These are phyloP conservation scores for Arachis stenosperma DNA, from an alignment of 306 rosid genomes.

Conservation along the genomic window DNA sequence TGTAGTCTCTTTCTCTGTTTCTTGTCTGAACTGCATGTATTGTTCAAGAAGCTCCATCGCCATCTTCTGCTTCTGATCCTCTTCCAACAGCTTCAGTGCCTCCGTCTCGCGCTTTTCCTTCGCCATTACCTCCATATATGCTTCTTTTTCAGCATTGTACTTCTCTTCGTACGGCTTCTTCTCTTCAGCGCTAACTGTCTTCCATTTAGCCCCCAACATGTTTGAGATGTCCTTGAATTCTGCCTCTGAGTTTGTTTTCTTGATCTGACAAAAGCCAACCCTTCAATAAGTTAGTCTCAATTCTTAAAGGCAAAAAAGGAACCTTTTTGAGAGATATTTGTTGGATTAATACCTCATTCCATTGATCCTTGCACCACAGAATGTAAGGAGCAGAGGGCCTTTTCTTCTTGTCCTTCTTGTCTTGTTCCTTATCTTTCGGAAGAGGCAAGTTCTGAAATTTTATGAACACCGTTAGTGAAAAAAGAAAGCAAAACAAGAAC, in stretches of 20 bases:
- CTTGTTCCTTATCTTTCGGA: conserved; percentile 63
- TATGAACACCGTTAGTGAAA: not conserved
- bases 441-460: conserved; percentile 60
- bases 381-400: conserved; percentile 83
- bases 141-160: conserved; percentile 73
- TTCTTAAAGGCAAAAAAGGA: too few species aligned
- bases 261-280: conserved; percentile 53
- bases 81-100: conserved; percentile 87
- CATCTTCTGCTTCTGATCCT: conserved; percentile 80
- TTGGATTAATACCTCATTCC: conserved; percentile 65
- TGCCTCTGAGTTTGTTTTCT: conserved; percentile 82
- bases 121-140: conserved; percentile 61
- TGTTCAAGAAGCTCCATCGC: conserved; percentile 96
- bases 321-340: too few species aligned
- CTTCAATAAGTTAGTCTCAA: not conserved
- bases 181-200: conserved; percentile 69
- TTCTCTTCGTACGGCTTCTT: conserved; percentile 86
- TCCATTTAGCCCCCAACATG: conserved; percentile 90
- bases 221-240: conserved; percentile 76
- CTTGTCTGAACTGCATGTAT: conserved; percentile 80
- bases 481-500: not conserved
- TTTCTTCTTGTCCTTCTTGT: conserved; percentile 74
- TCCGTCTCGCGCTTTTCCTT: conserved; percentile 86
- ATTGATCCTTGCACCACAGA: conserved; percentile 87
- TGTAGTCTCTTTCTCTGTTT: conserved; percentile 62